Conservation (phyloP, 2,329 filamentous ascomycete genomes). For the Neurospora sp. region DNA sequence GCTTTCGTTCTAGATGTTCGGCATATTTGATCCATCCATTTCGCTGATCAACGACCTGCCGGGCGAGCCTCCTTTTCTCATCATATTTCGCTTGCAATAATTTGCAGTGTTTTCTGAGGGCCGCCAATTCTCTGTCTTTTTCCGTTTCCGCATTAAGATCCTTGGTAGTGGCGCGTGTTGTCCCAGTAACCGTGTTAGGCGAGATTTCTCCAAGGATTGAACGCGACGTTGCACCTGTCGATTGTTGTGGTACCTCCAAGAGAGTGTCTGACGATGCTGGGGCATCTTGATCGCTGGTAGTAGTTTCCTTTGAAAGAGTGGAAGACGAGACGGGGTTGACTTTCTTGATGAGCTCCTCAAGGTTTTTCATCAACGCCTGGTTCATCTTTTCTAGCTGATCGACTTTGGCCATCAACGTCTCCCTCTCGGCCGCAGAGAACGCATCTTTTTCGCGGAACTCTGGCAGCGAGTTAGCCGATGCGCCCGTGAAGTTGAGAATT, state of each 20-base stretch:
- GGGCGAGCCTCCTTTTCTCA: slow-evolving; percentile 26
- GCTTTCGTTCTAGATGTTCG: slow-evolving; percentile 30
- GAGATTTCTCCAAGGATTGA: slow-evolving; percentile 10
- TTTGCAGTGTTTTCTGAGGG: slow-evolving; percentile 21
- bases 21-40: slow-evolving; percentile 37
- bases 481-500: background rate
- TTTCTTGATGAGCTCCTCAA: slow-evolving; percentile 21
- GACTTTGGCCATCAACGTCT: slow-evolving; percentile 21
- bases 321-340: background rate
- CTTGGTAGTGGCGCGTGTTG: background rate
- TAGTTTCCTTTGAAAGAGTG: background rate
- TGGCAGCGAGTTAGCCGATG: slow-evolving; percentile 6
- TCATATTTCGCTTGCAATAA: slow-evolving; percentile 31
- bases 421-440: slow-evolving; percentile 25
- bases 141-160: background rate
- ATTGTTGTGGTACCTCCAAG: background rate
- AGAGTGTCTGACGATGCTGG: background rate
- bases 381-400: slow-evolving; percentile 33
- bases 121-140: slow-evolving; percentile 9
- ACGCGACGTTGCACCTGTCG: background rate
- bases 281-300: background rate
- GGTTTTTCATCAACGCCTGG: slow-evolving; percentile 26
- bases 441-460: slow-evolving; percentile 18
- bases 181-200: slow-evolving; percentile 4
- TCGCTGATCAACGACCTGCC: slow-evolving; percentile 30